Percentiles rank a stretch among this genome's conserved stretches.
phyloP scores from a whole-genome alignment of 208 protist species.

The Trypanosoma grayi region DNA sequence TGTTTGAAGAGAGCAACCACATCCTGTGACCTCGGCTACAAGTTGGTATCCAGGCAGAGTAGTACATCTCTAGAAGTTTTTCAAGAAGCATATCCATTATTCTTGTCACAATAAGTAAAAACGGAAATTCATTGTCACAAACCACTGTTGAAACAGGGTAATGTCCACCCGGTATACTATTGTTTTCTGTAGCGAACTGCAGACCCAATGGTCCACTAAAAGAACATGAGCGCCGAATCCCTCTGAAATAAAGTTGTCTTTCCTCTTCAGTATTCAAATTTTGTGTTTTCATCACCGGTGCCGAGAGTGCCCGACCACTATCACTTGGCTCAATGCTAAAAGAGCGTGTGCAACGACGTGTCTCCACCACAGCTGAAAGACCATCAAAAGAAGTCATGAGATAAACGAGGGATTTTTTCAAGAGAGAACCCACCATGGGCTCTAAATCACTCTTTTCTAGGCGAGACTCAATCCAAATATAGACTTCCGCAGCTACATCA shows the following conservation, averaged over 20 bases:
- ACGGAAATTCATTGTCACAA: slow-evolving; percentile 68
- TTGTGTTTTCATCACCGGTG: not conserved
- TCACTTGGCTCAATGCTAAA: not conserved
- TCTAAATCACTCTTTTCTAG: slow-evolving; percentile 19
- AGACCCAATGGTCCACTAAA: slow-evolving; percentile 24
- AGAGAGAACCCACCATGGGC: not conserved
- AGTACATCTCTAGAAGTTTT: slow-evolving; percentile 43
- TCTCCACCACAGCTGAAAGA: slow-evolving; percentile 14
- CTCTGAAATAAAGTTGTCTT: slow-evolving; percentile 40
- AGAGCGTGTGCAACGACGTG: not conserved
- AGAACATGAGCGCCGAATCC: slow-evolving; percentile 24
- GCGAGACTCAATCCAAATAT: slow-evolving; percentile 30
- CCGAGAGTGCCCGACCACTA: not conserved
- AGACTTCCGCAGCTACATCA: slow-evolving; percentile 29
- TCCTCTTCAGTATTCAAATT: slow-evolving; percentile 22
- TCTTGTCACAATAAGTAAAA: slow-evolving; percentile 38
- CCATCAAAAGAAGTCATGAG: slow-evolving; percentile 18
- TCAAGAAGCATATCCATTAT: slow-evolving; percentile 50
- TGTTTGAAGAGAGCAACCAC: slow-evolving; percentile 53
- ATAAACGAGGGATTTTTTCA: slow-evolving; percentile 19
- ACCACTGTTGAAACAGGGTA: slow-evolving; percentile 22
- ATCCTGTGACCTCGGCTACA: slow-evolving; percentile 68
- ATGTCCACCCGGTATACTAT: slow-evolving; percentile 31
- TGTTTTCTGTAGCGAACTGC: slow-evolving; percentile 43
- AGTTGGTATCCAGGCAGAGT: slow-evolving; percentile 52